Evolutionary conservation across 176 grass and related monocot genomes (phyloP).

Genomic region (maize (Zea mays)): DNA sequence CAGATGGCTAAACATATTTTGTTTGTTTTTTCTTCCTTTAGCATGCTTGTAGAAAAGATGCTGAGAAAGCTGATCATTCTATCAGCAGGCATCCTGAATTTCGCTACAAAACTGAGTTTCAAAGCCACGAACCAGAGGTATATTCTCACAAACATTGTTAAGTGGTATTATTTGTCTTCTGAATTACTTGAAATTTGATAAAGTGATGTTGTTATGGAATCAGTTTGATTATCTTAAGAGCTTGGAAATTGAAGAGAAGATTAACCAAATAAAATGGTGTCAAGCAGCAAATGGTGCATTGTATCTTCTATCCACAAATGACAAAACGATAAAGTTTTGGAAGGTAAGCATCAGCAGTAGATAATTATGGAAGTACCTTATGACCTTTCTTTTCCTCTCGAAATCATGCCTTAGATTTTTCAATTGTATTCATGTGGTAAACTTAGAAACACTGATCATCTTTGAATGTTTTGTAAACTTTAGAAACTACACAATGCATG

Average conservation of each 20-base stretch:
- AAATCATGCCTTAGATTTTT: constrained; percentile 5
- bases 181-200: constrained; percentile 42
- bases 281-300: constrained; percentile 67
- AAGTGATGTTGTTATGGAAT: constrained; percentile 33
- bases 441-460: neutral
- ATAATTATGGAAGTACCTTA: constrained; percentile 21
- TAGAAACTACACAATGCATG: neutral
- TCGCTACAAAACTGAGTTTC: constrained; percentile 97
- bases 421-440: no score
- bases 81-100: constrained; percentile 82
- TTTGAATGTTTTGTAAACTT: neutral
- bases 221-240: constrained; percentile 99
- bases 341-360: constrained; percentile 60
- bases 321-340: constrained; percentile 99
- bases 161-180: constrained; percentile 4
- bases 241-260: constrained; percentile 99
- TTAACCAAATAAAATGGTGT: constrained; percentile 97
- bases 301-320: constrained; percentile 95
- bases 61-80: constrained; percentile 80
- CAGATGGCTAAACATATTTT: constrained; percentile 37
- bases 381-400: neutral
- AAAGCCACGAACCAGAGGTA: constrained; percentile 99
- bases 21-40: constrained; percentile 35
- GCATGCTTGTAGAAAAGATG: constrained; percentile 69
- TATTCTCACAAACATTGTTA: constrained; percentile 29